Evolutionary conservation across 2,329 filamentous ascomycete species (phyloP), one percentile per base, ranked within the genome.

Genomic region (Madurella mycetomatis): DNA sequence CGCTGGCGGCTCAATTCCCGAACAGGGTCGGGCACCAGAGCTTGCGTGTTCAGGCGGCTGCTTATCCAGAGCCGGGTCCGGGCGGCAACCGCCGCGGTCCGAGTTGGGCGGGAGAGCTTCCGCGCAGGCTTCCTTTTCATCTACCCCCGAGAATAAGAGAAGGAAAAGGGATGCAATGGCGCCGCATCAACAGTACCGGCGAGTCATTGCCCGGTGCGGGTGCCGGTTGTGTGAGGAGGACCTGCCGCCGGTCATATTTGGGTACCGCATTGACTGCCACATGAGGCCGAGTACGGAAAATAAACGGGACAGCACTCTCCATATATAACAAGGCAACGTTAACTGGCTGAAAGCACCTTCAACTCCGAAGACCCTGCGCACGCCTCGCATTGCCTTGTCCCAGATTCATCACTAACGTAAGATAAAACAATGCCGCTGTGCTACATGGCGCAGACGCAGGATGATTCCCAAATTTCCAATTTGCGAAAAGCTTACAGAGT

Each of bases 241-340:
- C 43, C 18, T 17, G 43, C 52, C 43, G 37, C 11, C 30, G 25
- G 17, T 42, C 37, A 44, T 51, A 37, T 42, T n/a, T 30, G 17
- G 32, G 17, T n/a, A 40, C 44, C 43, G 53, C 53, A 55, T 55
- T 55, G 48, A 55, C 44, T 45, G 44, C 39, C 49, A 55, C 49
- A 55, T 55, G 48, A 51, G 39, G 17, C 18, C 9, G 44, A 47
- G 15, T 30, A 25, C 39, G 40, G 37, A 40, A 47, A 40, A 47
- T 50, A 50, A 40, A 31, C 45, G 25, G 25, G 25, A 25, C 30
- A 53, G 19, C 31, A 30, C 17, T 17, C 42, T 15, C 12, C 7
- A 44, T 44, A 25, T 25, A 44, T 44, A 30, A 44, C 7, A 25
- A 25, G 25, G 25, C 25, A 25, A 25, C 25, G 25, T 25, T 25